phyloP scores from a whole-genome alignment of 352 stramenopile genomes.

The Phytophthora podocarpi region DNA sequence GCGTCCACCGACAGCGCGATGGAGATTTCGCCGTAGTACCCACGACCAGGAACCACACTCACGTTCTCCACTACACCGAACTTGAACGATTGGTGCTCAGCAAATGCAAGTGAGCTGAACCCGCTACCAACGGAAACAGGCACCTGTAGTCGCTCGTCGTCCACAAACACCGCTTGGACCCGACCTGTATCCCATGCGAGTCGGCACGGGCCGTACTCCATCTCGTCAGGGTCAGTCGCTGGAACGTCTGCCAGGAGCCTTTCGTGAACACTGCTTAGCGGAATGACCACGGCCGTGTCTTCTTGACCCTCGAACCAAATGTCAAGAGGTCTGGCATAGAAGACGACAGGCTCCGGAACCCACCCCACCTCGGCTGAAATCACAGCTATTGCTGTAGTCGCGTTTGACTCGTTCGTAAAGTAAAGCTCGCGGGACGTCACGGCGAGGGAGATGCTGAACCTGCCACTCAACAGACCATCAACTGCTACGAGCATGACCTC shows the following conservation, averaged over 20 bases:
- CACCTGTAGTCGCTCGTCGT: not conserved
- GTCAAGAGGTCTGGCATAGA: conserved; percentile 15
- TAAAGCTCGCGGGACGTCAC: conserved; percentile 26
- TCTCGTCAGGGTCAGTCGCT: not conserved
- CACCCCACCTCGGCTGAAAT: conserved; percentile 20
- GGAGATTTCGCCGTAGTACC: conserved; percentile 14
- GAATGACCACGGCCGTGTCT: conserved; percentile 2
- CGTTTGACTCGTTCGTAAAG: conserved; percentile 11
- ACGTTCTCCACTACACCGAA: conserved; percentile 11
- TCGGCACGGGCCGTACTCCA: conserved; percentile 12
- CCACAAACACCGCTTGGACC: conserved; percentile 18
- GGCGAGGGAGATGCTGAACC: conserved; percentile 18
- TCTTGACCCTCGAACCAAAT: conserved; percentile 21
- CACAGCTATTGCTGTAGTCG: conserved; percentile 7
- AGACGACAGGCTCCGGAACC: conserved; percentile 4
- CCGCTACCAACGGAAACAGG: not conserved
- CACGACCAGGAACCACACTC: conserved; percentile 5
- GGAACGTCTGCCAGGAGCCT: not conserved
- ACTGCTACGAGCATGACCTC: conserved; percentile 20
- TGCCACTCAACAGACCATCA: not conserved
- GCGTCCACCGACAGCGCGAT: conserved; percentile 10
- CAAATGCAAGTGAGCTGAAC: conserved; percentile 15
- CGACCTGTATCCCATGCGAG: conserved; percentile 5
- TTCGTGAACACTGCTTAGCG: conserved; percentile 8
- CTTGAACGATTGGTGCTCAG: not conserved